Evolutionary conservation across 1,139 yeast genomes (phyloP).

Genomic region (Yamadazyma jaroonii): DNA sequence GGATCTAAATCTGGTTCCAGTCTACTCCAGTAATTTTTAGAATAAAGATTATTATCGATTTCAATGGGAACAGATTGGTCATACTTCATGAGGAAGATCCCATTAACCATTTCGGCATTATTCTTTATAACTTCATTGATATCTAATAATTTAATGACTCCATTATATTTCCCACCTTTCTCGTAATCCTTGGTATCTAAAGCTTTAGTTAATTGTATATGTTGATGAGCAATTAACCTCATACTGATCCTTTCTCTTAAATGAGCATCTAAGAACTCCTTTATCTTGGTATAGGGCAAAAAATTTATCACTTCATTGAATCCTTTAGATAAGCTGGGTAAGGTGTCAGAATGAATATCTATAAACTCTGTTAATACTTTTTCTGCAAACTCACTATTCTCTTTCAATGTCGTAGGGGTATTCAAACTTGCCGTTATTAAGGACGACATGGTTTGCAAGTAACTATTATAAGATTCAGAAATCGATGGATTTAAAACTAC

Average conservation of each 20-base stretch:
- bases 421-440: conserved; percentile 44
- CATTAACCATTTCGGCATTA: conserved; percentile 75
- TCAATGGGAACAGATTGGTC: conserved; percentile 64
- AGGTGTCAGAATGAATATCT: conserved; percentile 77
- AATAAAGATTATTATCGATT: conserved; percentile 47
- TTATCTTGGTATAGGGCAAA: conserved; percentile 49
- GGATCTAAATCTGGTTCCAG: conserved; percentile 24
- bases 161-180: conserved; percentile 51
- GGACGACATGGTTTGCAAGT: conserved; percentile 67
- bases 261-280: conserved; percentile 70
- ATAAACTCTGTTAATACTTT: conserved; percentile 56
- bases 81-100: conserved; percentile 76
- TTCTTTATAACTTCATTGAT: conserved; percentile 59
- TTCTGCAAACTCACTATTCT: conserved; percentile 49
- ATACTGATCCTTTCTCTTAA: conserved; percentile 80
- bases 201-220: conserved; percentile 52
- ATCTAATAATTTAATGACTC: conserved; percentile 65
- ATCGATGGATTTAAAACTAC: conserved; percentile 87
- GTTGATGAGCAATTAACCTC: conserved; percentile 84
- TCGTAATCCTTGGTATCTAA: conserved; percentile 26
- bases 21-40: conserved; percentile 33
- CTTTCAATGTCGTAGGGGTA: conserved; percentile 46
- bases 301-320: conserved; percentile 68
- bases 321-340: conserved; percentile 78
- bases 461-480: conserved; percentile 73